Evolutionary conservation across 345 rosid species (phyloP), one percentile per base, ranked within the genome.

Genomic region (Gynandropsis gynandra): DNA sequence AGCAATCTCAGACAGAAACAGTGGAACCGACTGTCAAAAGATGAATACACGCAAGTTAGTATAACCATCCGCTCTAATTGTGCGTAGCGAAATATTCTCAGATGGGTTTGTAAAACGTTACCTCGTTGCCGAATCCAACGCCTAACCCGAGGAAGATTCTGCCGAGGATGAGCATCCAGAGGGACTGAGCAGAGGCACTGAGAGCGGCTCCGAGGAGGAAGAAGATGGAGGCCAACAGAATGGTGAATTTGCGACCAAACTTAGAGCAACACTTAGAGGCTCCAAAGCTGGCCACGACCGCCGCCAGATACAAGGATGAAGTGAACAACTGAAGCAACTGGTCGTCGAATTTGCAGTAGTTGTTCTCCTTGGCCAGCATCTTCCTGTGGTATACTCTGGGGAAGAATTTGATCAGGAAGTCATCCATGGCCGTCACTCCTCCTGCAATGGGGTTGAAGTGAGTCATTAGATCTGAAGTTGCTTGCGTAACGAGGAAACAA

Each of bases 381-480:
- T 78, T 81, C 58, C 34, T 76, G n/a, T 4, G 21, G 42, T 78
- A 76, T 17, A 81, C 82, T 1, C 7, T 0, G 1, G 71, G 81
- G 52, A 81, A 81, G 62, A 81, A 78, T 59, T 72, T 66, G 12
- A 59, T 32, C 65, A 81, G 54, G 74, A 81, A 81, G 58, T 74
- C 79, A 56, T 81, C 82, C 88, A 78, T 81, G 37, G 76, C 58
- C 18, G 82, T 76, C 20, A 81, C 84, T 39, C 88, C 81, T 12
- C 83, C 87, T 80, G 41, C 31, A n/a, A 32, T n/a, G n/a, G n/a
- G n/a, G n/a, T n/a, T n/a, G n/a, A n/a, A n/a, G n/a, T n/a, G 5
- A 18, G n/a, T 44, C 5, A 46, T 24, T 24, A 24, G 29, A 5
- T 2, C 5, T 24, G 2, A 2, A 5, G 29, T 24, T 24, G 5